Base-by-base conservation (phyloP, 345 rosid species). In the Salix koriyanagi region DNA sequence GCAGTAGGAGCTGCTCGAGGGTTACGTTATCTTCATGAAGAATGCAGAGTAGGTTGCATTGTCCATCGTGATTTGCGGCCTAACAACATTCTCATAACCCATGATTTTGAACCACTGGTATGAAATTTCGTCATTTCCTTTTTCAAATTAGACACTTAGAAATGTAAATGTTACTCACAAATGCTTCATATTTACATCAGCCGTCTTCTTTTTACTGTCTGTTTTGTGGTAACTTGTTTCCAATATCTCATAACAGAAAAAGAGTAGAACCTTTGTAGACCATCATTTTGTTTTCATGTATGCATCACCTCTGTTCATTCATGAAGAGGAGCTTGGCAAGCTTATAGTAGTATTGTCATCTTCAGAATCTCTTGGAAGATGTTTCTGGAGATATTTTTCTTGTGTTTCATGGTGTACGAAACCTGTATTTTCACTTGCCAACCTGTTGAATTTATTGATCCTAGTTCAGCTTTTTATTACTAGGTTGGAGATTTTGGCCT, bases 21-120 rank as follows among this genome's bases (percentile, higher is more conserved):
- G 46, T 89, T 96, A 75, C 90, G 98, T 70, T 96, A 96, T 88
- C 98, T 96, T 79, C 99, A 96, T 65, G 99, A 96, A 90, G 99
- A 96, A 76, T 96, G 99, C 89, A 90, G 99, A 89, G 99, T 94
- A 76, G 99, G 99, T 56, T 94, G 99, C 82, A 96, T 96, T 79
- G 99, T 96, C 83, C 99, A 96, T 80, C 92, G 99, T 66, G 99
- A 96, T 83, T 92, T 96, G 99, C 92, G 98, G 46, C 99, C 99
- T 37, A 96, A 96, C 88, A 96, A 96, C 83, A 94, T 96, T 70
- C 99, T 96, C 61, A 86, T 96, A 69, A 96, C 99, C 74, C 99
- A 96, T 88, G 99, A 96, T 83, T 92, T 90, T 78, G 99, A 96
- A 78, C 97, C 99, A 67, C 81, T 96, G 97, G 99, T 96, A 90